These are phyloP conservation scores for Pezicula rhizophila DNA, from an alignment of 2,329 filamentous ascomycete species.

Conservation along the genomic window DNA sequence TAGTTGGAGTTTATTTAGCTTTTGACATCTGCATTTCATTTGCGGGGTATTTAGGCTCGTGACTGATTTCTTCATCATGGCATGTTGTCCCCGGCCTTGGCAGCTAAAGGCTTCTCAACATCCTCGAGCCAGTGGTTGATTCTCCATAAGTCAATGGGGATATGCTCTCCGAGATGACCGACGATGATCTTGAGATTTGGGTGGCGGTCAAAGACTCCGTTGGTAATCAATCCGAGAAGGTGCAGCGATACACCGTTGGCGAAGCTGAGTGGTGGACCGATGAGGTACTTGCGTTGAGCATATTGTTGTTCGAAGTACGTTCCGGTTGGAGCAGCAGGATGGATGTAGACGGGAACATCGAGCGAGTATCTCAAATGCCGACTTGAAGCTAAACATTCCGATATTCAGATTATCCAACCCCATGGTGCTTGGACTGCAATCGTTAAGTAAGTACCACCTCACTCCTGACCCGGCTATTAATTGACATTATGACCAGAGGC, in stretches of 20 bases:
- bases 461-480: no score
- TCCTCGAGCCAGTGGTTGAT: slow-evolving; percentile 52
- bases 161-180: slow-evolving; percentile 43
- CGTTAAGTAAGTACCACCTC: no score
- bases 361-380: no score
- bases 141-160: slow-evolving; percentile 43
- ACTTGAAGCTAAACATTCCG: no score
- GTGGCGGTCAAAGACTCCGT: slow-evolving; percentile 43
- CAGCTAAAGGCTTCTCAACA: slow-evolving; percentile 35
- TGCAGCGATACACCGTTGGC: slow-evolving; percentile 55
- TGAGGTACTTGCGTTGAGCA: slow-evolving; percentile 51
- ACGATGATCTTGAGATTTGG: slow-evolving; percentile 40
- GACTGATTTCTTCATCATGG: background rate
- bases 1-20: no score
- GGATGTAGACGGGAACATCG: slow-evolving; percentile 59
- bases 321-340: slow-evolving; percentile 51
- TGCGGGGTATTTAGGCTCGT: background rate
- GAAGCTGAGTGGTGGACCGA: slow-evolving; percentile 54
- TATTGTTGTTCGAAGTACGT: slow-evolving; percentile 53
- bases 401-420: no score
- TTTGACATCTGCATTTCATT: background rate
- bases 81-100: slow-evolving; percentile 18
- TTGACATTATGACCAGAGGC: no score
- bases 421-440: no score
- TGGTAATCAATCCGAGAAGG: slow-evolving; percentile 44